Base-by-base conservation (phyloP, 768 basidiomycete genomes). In the Calocybe gangraenosa region DNA sequence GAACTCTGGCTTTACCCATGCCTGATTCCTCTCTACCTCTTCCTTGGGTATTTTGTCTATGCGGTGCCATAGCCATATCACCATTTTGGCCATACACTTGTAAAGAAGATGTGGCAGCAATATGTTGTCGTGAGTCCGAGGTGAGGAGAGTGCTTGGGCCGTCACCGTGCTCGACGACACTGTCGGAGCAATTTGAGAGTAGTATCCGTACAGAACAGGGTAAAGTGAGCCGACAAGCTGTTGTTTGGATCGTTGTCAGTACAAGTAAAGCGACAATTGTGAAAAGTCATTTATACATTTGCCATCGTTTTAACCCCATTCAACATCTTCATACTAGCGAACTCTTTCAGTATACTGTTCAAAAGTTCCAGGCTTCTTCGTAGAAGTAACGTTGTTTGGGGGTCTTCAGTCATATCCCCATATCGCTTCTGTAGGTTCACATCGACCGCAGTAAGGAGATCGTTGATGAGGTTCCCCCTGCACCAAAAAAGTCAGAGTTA, bases 81-180 rank as follows among this genome's bases (percentile, higher is more conserved):
- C 75, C 61, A 88, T 73, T 55, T 83, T 90, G 10, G 73, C 65
- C 35, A 93, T 66, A 53, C 78, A 81, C 61, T 94, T 92, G 70
- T 83, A 89, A 3, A 81, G 65, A 14, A 92, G 63, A 58, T 92
- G 83, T 2, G 78, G 77, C 13, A 88, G 54, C 52, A 53, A 65
- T 41, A 77, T 64, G 49, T 78, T 70, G 34, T 70, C 66, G 31
- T 60, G 58, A 6, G 69, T 51, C 17, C 58, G 60, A 10, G 62
- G 50, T 2, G 67, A 66, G 25, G 62, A 68, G 31, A 88, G 58
- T 41, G 71, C 74, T 46, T 79, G 54, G 58, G 30, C 65, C 52
- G 43, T 73, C 66, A 56, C 66, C 58, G 57, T 68, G 58, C 50
- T 60, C 52, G 54, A 50, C 46, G 54, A 78, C 51, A 57, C 66